Percentiles rank a stretch among this genome's conserved stretches.
phyloP scores from a whole-genome alignment of 139 green algal species.

The Microglena sp. region DNA sequence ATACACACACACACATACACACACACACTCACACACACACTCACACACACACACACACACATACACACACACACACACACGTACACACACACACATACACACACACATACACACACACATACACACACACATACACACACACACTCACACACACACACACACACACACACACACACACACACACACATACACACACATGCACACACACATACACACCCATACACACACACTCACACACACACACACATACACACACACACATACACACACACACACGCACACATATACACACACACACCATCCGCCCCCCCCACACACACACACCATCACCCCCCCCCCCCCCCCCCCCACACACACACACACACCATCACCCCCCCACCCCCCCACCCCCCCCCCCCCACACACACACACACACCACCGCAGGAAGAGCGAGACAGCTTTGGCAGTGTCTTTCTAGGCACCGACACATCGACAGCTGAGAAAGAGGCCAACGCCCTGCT shows the following conservation, averaged over 20 bases:
- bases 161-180: not conserved
- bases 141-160: slow-evolving; percentile 3
- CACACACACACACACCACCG: no score
- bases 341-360: no score
- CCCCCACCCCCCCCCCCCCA: no score
- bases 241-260: not conserved
- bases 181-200: slow-evolving; percentile 2
- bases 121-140: slow-evolving; percentile 5
- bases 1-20: slow-evolving; percentile 4
- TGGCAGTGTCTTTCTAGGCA: no score
- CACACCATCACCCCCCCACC: no score
- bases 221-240: not conserved
- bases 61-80: slow-evolving; percentile 3
- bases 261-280: no score
- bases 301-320: no score
- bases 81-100: slow-evolving; percentile 5
- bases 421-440: no score
- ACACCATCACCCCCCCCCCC: no score
- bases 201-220: not conserved
- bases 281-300: no score
- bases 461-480: no score
- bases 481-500: no score
- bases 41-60: slow-evolving; percentile 4
- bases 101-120: slow-evolving; percentile 6
- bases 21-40: not conserved